Evolutionary conservation across 2,329 filamentous ascomycete genomes (phyloP), one percentile per base, ranked within the genome.

Genomic region (Apiospora rasikravindrae): DNA sequence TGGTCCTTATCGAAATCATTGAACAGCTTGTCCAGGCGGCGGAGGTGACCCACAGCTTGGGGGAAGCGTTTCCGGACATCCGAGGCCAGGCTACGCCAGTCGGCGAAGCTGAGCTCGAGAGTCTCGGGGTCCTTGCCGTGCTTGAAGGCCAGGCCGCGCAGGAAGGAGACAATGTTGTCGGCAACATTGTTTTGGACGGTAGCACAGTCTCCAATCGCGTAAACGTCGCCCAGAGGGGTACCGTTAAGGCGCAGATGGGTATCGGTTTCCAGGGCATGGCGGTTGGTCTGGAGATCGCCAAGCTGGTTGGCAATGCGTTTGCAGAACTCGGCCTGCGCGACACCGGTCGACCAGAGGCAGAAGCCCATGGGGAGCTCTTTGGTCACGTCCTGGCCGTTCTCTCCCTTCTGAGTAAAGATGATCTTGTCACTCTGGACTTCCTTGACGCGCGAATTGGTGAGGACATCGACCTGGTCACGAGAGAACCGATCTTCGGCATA

Each of bases 141-240:
- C 82, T 98, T 96, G 91, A 93, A 98, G 13, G 96, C 95, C 2
- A 97, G 88, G 22, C 91, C 94, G 73, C 95, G 94, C 14, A 99
- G 88, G 84, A 98, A 99, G 26, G 90, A 92, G 67, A 98, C 88
- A 77, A 99, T 92, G 83, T 98, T 92, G 79, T 97, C 94, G 3
- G 95, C 94, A 1, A 98, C 88, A 77, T 99, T 99, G 86, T 99
- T 99, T 80, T 99, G 97, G 0, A 99, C 96, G 0, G 97, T 99
- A 8, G 94, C 88, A 84, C 96, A 98, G 83, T 99, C 96, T 19
- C 96, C 96, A 74, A 99, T 95, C 67, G 95, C 95, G 79, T 99
- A 99, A 29, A 99, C 95, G 73, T 98, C 96, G 49, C 96, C 96
- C 0, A 98, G 84, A 0, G 96, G 96, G 0, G 96, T 90, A 70